Percentiles rank a stretch among this genome's conserved stretches.
Evolutionary conservation across 306 rosid genomes (phyloP).

Genomic region (Hylodesmum podocarpum): DNA sequence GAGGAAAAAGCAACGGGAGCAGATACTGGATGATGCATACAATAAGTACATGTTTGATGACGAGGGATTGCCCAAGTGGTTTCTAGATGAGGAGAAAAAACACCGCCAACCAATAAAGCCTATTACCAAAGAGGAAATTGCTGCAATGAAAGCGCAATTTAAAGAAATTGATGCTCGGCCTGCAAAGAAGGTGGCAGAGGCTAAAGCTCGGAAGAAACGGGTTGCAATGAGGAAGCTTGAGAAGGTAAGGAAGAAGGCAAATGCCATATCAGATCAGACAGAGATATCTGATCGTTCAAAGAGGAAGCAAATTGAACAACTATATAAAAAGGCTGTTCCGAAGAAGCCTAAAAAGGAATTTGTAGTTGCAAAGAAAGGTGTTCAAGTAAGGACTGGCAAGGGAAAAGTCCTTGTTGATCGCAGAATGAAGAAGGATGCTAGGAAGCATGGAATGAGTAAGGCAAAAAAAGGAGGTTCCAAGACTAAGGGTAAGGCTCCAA

Average conservation of each 20-base stretch:
- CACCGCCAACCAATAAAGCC: slow-evolving; percentile 75
- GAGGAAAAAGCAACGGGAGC: slow-evolving; percentile 73
- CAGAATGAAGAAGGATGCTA: slow-evolving; percentile 83
- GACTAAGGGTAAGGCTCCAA: slow-evolving; percentile 44
- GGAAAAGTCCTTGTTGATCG: slow-evolving; percentile 82
- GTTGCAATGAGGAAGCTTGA: slow-evolving; percentile 81
- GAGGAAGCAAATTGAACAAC: slow-evolving; percentile 78
- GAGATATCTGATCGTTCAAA: slow-evolving; percentile 85
- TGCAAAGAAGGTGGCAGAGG: slow-evolving; percentile 68
- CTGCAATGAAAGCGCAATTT: slow-evolving; percentile 85
- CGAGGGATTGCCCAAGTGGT: slow-evolving; percentile 85
- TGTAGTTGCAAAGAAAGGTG: slow-evolving; percentile 98
- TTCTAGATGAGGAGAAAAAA: slow-evolving; percentile 78
- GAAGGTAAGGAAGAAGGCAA: slow-evolving; percentile 93
- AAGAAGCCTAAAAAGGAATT: slow-evolving; percentile 76
- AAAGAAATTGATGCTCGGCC: slow-evolving; percentile 92
- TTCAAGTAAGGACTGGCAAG: slow-evolving; percentile 72
- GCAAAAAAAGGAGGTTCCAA: slow-evolving; percentile 51
- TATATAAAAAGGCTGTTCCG: slow-evolving; percentile 72
- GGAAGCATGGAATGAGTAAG: slow-evolving; percentile 51
- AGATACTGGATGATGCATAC: slow-evolving; percentile 75
- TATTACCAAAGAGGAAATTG: slow-evolving; percentile 75
- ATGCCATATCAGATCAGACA: slow-evolving; percentile 82
- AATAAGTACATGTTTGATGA: slow-evolving; percentile 83
- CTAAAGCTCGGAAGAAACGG: slow-evolving; percentile 80